Evolutionary conservation across 148 eudicot species (phyloP).

Genomic region (Suaeda aralocaspica): DNA sequence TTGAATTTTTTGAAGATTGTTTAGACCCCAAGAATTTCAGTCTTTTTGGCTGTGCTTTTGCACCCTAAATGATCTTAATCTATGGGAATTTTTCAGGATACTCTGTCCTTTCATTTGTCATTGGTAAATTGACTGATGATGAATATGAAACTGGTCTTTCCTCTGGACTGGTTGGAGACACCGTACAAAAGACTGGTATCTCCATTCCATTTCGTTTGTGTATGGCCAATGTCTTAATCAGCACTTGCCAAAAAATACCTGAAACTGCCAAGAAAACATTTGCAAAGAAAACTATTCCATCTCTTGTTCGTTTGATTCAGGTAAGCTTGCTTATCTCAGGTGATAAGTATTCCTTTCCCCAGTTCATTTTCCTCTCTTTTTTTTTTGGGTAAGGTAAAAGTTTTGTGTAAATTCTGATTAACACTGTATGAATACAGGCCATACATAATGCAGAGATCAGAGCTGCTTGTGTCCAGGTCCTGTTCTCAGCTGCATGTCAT

Average conservation of each 20-base stretch:
- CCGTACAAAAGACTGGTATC: slow-evolving; percentile 11
- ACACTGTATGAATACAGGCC: slow-evolving; percentile 29
- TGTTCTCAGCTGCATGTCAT: slow-evolving; percentile 66
- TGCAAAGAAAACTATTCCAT: slow-evolving; percentile 44
- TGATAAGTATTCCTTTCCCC: not conserved
- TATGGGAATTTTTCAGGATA: slow-evolving; percentile 31
- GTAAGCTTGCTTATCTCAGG: slow-evolving; percentile 21
- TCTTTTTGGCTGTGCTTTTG: slow-evolving; percentile 8
- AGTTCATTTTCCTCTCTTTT: not conserved
- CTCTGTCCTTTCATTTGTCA: slow-evolving; percentile 50
- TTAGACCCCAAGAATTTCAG: not conserved
- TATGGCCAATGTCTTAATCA: slow-evolving; percentile 89
- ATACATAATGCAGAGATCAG: slow-evolving; percentile 41
- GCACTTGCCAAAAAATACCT: slow-evolving; percentile 69
- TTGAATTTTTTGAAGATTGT: not conserved
- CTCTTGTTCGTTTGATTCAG: slow-evolving; percentile 39
- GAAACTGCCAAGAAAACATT: slow-evolving; percentile 52
- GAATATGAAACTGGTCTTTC: slow-evolving; percentile 8
- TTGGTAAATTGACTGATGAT: slow-evolving; percentile 35
- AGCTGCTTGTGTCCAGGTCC: slow-evolving; percentile 67
- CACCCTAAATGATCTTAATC: slow-evolving; percentile 11
- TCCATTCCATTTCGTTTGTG: slow-evolving; percentile 61
- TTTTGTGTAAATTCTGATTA: not conserved
- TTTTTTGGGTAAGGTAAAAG: not conserved
- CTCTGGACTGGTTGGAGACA: slow-evolving; percentile 11